phyloP scores from a whole-genome alignment of 176 grass and related monocot species.

The Hordeum marinum region DNA sequence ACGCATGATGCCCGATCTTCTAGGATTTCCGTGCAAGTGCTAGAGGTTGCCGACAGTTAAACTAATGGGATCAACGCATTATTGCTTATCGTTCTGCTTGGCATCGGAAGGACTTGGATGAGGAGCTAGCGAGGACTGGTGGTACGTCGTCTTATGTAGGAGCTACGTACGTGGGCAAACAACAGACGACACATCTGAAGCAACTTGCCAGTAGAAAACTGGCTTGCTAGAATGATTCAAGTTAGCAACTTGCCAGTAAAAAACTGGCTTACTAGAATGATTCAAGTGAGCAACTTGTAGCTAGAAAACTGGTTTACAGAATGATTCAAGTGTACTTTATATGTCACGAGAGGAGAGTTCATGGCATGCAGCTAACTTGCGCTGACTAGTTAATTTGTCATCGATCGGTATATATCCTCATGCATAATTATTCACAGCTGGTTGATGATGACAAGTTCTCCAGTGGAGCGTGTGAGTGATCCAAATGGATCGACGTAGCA shows the following conservation, averaged over 20 bases:
- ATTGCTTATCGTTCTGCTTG: neutral
- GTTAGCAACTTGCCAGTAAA: neutral
- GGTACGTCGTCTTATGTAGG: neutral
- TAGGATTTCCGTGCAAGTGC: neutral
- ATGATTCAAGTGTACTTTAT: neutral
- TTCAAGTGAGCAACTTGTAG: no score
- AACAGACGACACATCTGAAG: slow-evolving; percentile 30
- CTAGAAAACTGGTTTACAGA: neutral
- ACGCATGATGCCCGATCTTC: neutral
- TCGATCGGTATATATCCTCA: neutral
- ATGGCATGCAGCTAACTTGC: neutral
- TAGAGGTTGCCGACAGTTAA: neutral
- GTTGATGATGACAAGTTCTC: neutral
- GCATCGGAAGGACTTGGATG: neutral
- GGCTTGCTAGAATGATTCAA: neutral
- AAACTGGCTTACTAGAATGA: neutral
- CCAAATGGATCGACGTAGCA: neutral
- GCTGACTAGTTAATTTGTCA: neutral
- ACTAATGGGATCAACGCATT: neutral
- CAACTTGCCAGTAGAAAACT: neutral
- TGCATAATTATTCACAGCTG: neutral
- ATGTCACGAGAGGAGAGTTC: no score
- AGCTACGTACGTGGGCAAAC: neutral
- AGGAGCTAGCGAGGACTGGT: neutral
- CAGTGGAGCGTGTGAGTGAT: neutral